Base-by-base conservation (phyloP, 495 filamentous ascomycete genomes). In the Daldinia bambusicola region DNA sequence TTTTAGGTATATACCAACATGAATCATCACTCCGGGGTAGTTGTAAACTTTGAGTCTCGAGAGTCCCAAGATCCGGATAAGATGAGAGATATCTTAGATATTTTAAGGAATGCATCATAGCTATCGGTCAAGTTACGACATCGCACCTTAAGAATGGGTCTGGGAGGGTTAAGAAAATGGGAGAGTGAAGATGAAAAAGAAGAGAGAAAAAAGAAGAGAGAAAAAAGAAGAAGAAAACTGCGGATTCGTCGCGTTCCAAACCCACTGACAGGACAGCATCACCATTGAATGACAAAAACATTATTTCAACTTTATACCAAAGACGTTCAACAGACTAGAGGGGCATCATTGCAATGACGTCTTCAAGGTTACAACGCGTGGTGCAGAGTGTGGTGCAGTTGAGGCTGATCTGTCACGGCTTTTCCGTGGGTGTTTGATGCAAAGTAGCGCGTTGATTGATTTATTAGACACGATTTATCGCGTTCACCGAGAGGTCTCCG, bases 401-500 rank as follows among this genome's bases (percentile, higher is more conserved):
- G 70, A 73, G 61, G 70, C 55, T 69, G 38, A 69, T 59, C 8
- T 32, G 16, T 6, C 20, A 63, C 70, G 70, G 70, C 51, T 48
- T 40, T 52, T 45, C 66, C 70, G 70, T 57, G 41, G 50, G 48
- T 52, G 65, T 43, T 48, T 51, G 18, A 68, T 31, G 55, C 30
- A 55, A 40, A 38, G 56, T 53, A 66, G 40, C 43, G 45, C 37
- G 53, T 66, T 70, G 37, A 66, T 73, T 66, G 20, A 52, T 55
- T 13, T 67, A 43, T 61, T 65, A 34, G 51, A 73, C 61, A 69
- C 20, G 53, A 18, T 66, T 62, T 18, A 63, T 74, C 71, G 71
- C 71, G 62, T 70, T 74, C 67, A 67, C 71, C 71, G 71, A 67
- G 71, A 73, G 71, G 66, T 67, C 71, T 70, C 71, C 66, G 59